Evolutionary conservation across 2,329 filamentous ascomycete genomes (phyloP), one percentile per base, ranked within the genome.

Genomic region (Fonsecaea erecta): DNA sequence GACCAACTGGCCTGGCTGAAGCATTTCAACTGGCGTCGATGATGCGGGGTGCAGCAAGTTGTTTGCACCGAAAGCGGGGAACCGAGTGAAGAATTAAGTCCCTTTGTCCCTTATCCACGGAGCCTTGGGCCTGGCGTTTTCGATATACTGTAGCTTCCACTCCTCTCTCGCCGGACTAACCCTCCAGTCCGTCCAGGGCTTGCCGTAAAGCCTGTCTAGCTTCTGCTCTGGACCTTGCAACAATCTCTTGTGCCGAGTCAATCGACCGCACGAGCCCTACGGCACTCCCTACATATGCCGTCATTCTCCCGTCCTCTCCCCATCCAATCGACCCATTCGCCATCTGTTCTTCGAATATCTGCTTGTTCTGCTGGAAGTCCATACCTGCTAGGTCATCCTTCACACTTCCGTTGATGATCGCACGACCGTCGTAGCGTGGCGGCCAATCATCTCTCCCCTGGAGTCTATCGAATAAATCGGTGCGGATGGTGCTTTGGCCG

Each of bases 391-490:
- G 16, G 6, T 65, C 56, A 43, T 65, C 63, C 14, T 18, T 54
- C 28, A 55, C 85, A 63, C 81, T 87, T 69, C 76, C 73, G 70
- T 89, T 89, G 8, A 85, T 74, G 2, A 89, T 76, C 0, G 82
- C 84, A 9, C 87, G 77, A 0, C 81, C 86, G 73, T 86, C 83
- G 71, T 87, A 88, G 18, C 75, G 76, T 32, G 76, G 75, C 0
- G 86, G 85, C 87, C 87, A 89, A 1, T 80, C 81, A 16, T 77
- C 78, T 0, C 85, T 88, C 0, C 85, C 85, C 1, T 85, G 76
- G 6, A 86, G 74, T 9, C 75, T 75, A 72, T 86, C 84, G 72
- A 84, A 86, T 2, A 86, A 75, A 43, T 78, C 82, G 0, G 81
- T 82, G 46, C 83, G 74, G 16, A 79, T 77, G 0, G 84, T 86